phyloP scores from a whole-genome alignment of 176 grass and related monocot species.

The Hsuehochloa calcarea region DNA sequence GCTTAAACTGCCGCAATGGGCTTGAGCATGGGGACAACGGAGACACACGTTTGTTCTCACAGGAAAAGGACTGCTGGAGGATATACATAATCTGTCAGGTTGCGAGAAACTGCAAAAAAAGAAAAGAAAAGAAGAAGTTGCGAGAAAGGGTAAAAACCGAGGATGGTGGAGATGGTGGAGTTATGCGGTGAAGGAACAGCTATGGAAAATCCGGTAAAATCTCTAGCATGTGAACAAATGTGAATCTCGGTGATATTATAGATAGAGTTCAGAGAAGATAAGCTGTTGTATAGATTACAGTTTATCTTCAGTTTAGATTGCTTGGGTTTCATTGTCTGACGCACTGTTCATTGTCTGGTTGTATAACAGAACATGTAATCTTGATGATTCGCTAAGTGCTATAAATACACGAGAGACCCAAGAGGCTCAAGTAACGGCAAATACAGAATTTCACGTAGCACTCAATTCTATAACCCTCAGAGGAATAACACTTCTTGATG shows the following conservation, averaged over 20 bases:
- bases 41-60: conserved; percentile 71
- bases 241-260: too few relatives aligned
- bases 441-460: too few relatives aligned
- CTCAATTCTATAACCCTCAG: conserved; percentile 7
- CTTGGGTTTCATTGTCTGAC: too few relatives aligned
- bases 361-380: too few relatives aligned
- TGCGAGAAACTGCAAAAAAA: not conserved
- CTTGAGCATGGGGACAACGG: conserved; percentile 85
- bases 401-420: too few relatives aligned
- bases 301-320: too few relatives aligned
- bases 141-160: not conserved
- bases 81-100: conserved; percentile 27
- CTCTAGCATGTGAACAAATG: not conserved
- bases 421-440: too few relatives aligned
- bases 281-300: too few relatives aligned
- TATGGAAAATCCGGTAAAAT: conserved; percentile 42
- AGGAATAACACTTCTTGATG: conserved; percentile 61
- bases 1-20: conserved; percentile 66
- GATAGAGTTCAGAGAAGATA: too few relatives aligned
- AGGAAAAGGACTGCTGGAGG: conserved; percentile 40
- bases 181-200: conserved; percentile 49
- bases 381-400: too few relatives aligned
- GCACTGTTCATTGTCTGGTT: too few relatives aligned
- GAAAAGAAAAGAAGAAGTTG: not conserved
- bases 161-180: not conserved